These are phyloP conservation scores for Lyophyllum atratum DNA, from an alignment of 768 basidiomycete genomes.

Conservation along the genomic window DNA sequence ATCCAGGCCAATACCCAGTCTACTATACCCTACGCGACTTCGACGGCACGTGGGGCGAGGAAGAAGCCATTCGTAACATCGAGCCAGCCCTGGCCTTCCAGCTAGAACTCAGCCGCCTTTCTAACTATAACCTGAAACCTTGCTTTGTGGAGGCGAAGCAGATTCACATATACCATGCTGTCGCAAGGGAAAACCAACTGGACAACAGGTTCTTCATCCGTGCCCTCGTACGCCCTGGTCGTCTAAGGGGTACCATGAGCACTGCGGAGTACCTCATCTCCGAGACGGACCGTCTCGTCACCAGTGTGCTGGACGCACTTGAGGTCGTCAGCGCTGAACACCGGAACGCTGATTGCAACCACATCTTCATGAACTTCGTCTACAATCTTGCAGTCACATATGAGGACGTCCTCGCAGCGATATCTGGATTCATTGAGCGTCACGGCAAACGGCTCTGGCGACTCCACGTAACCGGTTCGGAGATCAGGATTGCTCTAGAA, in stretches of 20 bases:
- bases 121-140: constrained; percentile 96
- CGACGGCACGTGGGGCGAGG: constrained; percentile 83
- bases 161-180: constrained; percentile 96
- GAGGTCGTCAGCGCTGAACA: constrained; percentile 91
- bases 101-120: constrained; percentile 93
- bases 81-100: constrained; percentile 99
- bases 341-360: constrained; percentile 95
- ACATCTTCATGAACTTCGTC: constrained; percentile 99
- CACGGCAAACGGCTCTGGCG: constrained; percentile 99
- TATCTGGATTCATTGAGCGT: constrained; percentile 98
- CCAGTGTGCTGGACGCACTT: constrained; percentile 89
- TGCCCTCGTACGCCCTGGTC: constrained; percentile 93
- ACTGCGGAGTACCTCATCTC: constrained; percentile 98
- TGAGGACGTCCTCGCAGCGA: constrained; percentile 94
- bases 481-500: constrained; percentile 94
- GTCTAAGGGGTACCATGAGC: constrained; percentile 88
- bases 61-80: constrained; percentile 95
- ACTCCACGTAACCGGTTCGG: constrained; percentile 95
- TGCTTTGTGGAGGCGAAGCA: constrained; percentile 96
- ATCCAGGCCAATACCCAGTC: constrained; percentile 87
- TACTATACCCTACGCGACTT: constrained; percentile 89
- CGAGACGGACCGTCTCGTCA: constrained; percentile 96
- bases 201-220: constrained; percentile 98
- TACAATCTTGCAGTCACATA: constrained; percentile 95
- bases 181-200: constrained; percentile 95